These are phyloP conservation scores for Aureobasidium sp. DNA, from an alignment of 2,329 filamentous ascomycete species.

Conservation along the genomic window DNA sequence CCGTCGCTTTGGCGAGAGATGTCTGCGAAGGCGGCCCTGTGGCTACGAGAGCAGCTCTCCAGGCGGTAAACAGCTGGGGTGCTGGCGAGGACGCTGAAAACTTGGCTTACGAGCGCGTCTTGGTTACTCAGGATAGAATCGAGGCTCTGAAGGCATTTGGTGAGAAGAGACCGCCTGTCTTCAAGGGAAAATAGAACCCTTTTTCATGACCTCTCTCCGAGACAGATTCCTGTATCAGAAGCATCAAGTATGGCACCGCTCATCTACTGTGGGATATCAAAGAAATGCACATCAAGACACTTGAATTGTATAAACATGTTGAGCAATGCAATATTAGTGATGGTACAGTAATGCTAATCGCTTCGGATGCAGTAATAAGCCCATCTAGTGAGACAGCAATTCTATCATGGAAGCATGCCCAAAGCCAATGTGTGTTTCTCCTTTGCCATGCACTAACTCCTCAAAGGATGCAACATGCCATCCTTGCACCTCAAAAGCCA, in stretches of 20 bases:
- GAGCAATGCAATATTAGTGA: background rate
- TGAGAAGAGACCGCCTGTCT: slow-evolving; percentile 66
- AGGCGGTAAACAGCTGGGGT: slow-evolving; percentile 65
- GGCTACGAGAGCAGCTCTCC: slow-evolving; percentile 69
- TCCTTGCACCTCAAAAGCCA: background rate
- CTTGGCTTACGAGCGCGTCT: slow-evolving; percentile 74
- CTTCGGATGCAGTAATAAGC: background rate
- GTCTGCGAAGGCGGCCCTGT: slow-evolving; percentile 88
- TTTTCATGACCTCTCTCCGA: background rate
- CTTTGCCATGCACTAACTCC: background rate
- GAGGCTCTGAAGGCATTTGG: slow-evolving; percentile 84
- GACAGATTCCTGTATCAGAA: too few species aligned
- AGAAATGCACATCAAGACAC: too few species aligned
- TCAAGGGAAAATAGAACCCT: slow-evolving; percentile 47
- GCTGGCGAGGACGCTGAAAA: slow-evolving; percentile 71
- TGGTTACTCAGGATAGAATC: slow-evolving; percentile 75
- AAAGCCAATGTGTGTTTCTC: background rate
- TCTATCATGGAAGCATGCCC: background rate
- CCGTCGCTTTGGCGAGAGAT: slow-evolving; percentile 69
- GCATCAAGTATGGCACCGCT: too few species aligned
- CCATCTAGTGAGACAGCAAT: background rate
- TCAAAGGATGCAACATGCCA: background rate
- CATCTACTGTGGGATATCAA: too few species aligned
- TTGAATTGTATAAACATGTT: background rate
- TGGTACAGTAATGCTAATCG: slow-evolving; percentile 2